Evolutionary conservation across 305 asterid species (phyloP).

Genomic region (Stenogyne calaminthoides): DNA sequence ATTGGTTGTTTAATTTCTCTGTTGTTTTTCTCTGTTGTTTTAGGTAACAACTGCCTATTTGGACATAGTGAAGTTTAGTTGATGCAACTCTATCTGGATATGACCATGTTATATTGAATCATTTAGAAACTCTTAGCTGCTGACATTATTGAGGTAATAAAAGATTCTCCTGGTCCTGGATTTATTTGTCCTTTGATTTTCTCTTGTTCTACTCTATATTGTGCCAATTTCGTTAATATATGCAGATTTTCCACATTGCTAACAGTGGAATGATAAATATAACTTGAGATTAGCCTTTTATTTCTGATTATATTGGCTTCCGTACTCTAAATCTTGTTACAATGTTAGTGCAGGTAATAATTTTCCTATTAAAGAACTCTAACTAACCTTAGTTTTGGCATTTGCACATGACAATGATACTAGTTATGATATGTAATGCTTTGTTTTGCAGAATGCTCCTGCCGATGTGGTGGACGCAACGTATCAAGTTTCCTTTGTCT

Average conservation of each 20-base stretch:
- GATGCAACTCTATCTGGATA: conserved; percentile 15
- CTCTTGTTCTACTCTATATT: too few relatives aligned
- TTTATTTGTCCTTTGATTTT: too few relatives aligned
- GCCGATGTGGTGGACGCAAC: conserved; percentile 73
- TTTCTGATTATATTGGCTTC: conserved; percentile 27
- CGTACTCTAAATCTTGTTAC: too few relatives aligned
- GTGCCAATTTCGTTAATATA: too few relatives aligned
- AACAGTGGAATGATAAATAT: not conserved
- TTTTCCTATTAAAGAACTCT: too few relatives aligned
- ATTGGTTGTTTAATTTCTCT: not conserved
- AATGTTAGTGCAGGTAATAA: too few relatives aligned
- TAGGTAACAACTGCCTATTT: not conserved
- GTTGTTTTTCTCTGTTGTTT: too few relatives aligned
- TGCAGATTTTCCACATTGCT: not conserved
- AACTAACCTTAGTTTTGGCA: too few relatives aligned
- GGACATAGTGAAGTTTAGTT: conserved; percentile 19
- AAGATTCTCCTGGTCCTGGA: conserved; percentile 81
- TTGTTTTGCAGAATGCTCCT: conserved; percentile 72
- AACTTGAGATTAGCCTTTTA: conserved; percentile 4
- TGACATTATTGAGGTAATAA: conserved; percentile 64
- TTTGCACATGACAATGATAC: too few relatives aligned
- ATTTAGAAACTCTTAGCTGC: conserved; percentile 12
- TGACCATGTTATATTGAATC: conserved; percentile 1
- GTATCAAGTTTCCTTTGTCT: conserved; percentile 67
- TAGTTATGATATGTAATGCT: too few relatives aligned